phyloP scores from a whole-genome alignment of 805 yeast genomes.

The Pichia sporocuriosa region DNA sequence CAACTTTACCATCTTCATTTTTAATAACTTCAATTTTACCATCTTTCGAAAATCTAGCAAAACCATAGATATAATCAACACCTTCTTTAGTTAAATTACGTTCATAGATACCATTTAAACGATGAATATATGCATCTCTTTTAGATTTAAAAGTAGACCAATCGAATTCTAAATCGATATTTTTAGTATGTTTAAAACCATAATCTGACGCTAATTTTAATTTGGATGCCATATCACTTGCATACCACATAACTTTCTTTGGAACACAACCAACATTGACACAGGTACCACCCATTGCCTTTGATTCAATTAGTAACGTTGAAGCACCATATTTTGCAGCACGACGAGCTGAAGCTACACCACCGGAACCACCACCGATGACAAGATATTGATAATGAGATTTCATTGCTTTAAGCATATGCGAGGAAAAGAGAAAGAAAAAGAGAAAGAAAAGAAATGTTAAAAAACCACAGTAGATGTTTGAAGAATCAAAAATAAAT shows the following conservation, averaged over 20 bases:
- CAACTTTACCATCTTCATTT: conserved; percentile 48
- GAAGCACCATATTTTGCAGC: conserved; percentile 94
- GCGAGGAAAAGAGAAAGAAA: neutral
- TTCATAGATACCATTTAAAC: conserved; percentile 91
- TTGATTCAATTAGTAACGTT: conserved; percentile 73
- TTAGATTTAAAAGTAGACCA: conserved; percentile 79
- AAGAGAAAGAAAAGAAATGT: neutral
- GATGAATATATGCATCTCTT: conserved; percentile 83
- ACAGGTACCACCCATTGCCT: conserved; percentile 93
- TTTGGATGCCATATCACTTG: conserved; percentile 79
- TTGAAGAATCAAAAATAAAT: neutral
- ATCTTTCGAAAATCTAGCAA: conserved; percentile 65
- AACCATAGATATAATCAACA: conserved; percentile 81
- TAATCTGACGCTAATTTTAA: conserved; percentile 72
- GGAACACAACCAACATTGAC: conserved; percentile 99
- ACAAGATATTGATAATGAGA: conserved; percentile 83
- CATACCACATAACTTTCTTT: conserved; percentile 98
- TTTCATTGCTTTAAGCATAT: conserved; percentile 22
- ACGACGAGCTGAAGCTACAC: conserved; percentile 96
- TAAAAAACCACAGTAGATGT: neutral
- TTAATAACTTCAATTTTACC: conserved; percentile 76
- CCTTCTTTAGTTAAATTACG: conserved; percentile 81
- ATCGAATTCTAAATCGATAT: conserved; percentile 83
- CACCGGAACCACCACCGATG: conserved; percentile 99
- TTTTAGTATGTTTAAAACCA: conserved; percentile 58